phyloP scores from a whole-genome alignment of 352 stramenopile species.

The Pythium guiyangense region DNA sequence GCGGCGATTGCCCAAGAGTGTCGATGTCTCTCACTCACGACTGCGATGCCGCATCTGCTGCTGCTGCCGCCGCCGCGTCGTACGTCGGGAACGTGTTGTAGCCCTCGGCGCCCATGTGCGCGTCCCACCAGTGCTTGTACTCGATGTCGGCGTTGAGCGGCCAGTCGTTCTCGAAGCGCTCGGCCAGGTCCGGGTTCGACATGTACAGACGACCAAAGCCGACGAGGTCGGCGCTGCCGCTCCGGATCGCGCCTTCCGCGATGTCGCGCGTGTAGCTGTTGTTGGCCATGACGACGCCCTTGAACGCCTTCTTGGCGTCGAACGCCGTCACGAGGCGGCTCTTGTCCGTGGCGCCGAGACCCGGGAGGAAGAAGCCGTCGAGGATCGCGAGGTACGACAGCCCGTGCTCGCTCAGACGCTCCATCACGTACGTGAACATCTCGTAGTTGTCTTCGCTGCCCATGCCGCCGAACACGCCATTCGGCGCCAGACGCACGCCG shows the following conservation, averaged over 20 bases:
- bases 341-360: neutral
- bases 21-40: no score
- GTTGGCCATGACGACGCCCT: slow-evolving; percentile 16
- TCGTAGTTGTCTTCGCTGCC: slow-evolving; percentile 4
- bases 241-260: slow-evolving; percentile 14
- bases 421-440: neutral
- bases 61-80: no score
- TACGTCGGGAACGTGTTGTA: no score
- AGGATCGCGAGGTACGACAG: neutral
- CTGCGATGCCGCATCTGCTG: no score
- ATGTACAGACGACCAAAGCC: slow-evolving; percentile 30
- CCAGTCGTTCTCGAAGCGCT: slow-evolving; percentile 20
- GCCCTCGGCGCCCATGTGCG: no score
- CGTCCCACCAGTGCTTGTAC: no score
- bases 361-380: neutral
- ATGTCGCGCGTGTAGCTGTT: slow-evolving; percentile 18
- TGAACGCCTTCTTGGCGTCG: slow-evolving; percentile 5
- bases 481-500: slow-evolving; percentile 10
- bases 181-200: slow-evolving; percentile 32
- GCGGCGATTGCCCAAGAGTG: no score
- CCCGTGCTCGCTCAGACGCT: neutral
- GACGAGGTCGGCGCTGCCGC: slow-evolving; percentile 16
- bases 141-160: slow-evolving; percentile 22
- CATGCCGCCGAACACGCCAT: slow-evolving; percentile 6
- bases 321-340: slow-evolving; percentile 1